Base-by-base conservation (phyloP, 179 eudicot genomes). In the Gypsophila paniculata region DNA sequence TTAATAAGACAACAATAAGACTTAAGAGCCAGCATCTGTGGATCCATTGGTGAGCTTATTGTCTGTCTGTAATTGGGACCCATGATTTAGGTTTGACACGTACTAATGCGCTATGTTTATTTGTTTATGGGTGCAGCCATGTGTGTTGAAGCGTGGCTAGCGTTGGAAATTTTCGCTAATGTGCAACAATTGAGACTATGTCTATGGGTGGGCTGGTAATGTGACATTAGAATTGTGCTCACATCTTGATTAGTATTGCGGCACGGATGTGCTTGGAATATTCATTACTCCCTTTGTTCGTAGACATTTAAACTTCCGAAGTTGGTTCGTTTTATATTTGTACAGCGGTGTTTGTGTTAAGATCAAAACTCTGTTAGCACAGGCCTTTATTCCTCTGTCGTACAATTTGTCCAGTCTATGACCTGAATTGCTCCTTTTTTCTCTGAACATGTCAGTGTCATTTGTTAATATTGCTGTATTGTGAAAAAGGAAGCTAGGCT, bases 401-500 rank as follows among this genome's bases (percentile, higher is more conserved):
- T 61, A 26, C 8, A 19, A 53, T 4, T 53, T 53, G 17, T 19
- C 65, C 5, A 32, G 29, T 61, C 19, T 61, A 32, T 32, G 15
- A 36, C 49, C 23, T 9, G 23, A 7, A 63, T 36, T 63, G 11
- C 5, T 36, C 48, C 25, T 38, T 12, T 36, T 60, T 36, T 36
- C 25, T n/a, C 25, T 63, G 48, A n/a, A 18, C 7, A 36, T 63
- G 67, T 9, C 14, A n/a, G 49, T 36, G 66, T 18, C 67, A 12
- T 1, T 23, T 0, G 53, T 46, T 61, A 61, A 32, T 32, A 34
- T 9, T 61, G 12, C 18, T 61, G 44, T 21, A n/a, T 25, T 39
- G 19, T 44, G 10, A 23, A 42, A 22, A 44, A 23, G 69, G 69
- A 65, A 42, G 54, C 52, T 21, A 65, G 53, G n/a, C 19, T 65